Evolutionary conservation across 257 asterid species (phyloP), one percentile per base, ranked within the genome.

Genomic region (Nicotiana sylvestris): DNA sequence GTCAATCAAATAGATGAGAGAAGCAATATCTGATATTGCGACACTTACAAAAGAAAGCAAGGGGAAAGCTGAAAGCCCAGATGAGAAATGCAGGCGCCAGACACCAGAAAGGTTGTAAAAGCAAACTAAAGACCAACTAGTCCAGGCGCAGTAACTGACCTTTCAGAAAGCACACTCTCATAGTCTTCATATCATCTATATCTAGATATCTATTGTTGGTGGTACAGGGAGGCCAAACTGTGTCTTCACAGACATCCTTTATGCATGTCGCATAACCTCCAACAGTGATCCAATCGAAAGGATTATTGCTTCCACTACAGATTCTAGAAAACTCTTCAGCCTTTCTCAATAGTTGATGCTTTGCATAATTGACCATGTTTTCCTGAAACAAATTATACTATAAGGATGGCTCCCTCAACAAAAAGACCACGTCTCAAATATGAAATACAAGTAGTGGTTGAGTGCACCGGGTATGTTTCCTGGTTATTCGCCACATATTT

Each of bases 201-300:
- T 74, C 62, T 74, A 74, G 62, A 74, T 49, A 74, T 43, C 80
- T n/a, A 74, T 27, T 33, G 33, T 74, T 74, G 80, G 39, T 74
- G 39, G 80, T 74, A 49, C 62, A 49, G 80, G 80, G 80, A 74
- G 80, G 80, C 80, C 80, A 74, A 74, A 46, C 15, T 74, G 62
- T 74, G 16, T 74, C 79, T 74, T 74, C 61, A 49, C 62, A 74
- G 39, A 25, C 79, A 49, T 74, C 79, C 30, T 49, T 74, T 74
- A 74, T 74, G 80, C 61, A 74, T 49, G 80, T 25, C 13, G 62
- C 80, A 49, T 74, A 74, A 74, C 25, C 61, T 74, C 80, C 62
- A 74, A 74, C 80, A 13, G 79, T 74, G 10, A 7, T 21, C 80
- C 80, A 74, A 9, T 74, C 62, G 9, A 74, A 25, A 74, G 80